Percentiles rank a stretch among this genome's conserved stretches.
These are phyloP conservation scores for Mycena filopes DNA, from an alignment of 768 basidiomycete species.

Conservation along the genomic window DNA sequence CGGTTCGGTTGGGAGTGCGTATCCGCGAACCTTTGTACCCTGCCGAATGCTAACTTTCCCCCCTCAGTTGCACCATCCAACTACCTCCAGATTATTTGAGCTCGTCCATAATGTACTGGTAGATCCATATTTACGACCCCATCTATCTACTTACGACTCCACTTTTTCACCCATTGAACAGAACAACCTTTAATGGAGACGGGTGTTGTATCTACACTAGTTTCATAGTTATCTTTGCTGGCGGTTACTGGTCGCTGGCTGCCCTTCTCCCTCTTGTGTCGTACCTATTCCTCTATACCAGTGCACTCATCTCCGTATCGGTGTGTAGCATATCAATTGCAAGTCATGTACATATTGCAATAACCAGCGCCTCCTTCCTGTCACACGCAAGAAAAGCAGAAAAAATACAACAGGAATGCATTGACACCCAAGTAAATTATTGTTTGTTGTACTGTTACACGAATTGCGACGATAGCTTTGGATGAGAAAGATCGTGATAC, in stretches of 20 bases:
- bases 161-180: constrained; percentile 11
- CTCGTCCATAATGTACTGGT: constrained; percentile 22
- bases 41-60: constrained; percentile 1
- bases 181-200: constrained; percentile 31
- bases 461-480: constrained; percentile 13
- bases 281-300: constrained; percentile 19
- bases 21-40: neutral
- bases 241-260: constrained; percentile 15
- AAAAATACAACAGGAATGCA: constrained; percentile 15
- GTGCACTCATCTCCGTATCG: constrained; percentile 5
- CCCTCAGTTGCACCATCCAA: constrained; percentile 83
- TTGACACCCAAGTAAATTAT: constrained; percentile 22
- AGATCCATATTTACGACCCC: constrained; percentile 35
- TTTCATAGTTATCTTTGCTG: constrained; percentile 19
- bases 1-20: constrained; percentile 82
- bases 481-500: constrained; percentile 18
- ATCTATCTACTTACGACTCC: constrained; percentile 23
- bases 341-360: constrained; percentile 23
- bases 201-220: constrained; percentile 34
- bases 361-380: no score
- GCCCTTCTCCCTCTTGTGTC: constrained; percentile 17
- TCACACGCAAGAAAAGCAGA: neutral
- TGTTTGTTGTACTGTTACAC: constrained; percentile 28
- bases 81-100: constrained; percentile 83
- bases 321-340: constrained; percentile 19